Conservation (phyloP, 192 early-diverging fungal species). For the Chytriomyces confervae region DNA sequence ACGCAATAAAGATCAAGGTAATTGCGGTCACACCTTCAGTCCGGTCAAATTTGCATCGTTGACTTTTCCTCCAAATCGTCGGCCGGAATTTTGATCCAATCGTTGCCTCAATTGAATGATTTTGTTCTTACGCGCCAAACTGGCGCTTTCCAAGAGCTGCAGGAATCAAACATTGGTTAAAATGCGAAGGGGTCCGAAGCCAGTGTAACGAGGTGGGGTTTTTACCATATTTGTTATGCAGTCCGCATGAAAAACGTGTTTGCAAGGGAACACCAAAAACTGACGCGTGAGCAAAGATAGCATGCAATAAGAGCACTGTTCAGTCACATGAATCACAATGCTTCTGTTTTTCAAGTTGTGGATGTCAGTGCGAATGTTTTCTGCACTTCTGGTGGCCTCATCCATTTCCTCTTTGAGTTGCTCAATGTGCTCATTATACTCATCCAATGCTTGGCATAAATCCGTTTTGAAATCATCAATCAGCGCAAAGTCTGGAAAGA, state of each 20-base stretch:
- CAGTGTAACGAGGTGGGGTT: background rate
- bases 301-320: slow-evolving; percentile 80
- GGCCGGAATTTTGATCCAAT: slow-evolving; percentile 54
- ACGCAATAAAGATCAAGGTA: background rate
- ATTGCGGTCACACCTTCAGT: slow-evolving; percentile 2
- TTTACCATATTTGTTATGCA: slow-evolving; percentile 79
- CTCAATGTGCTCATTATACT: slow-evolving; percentile 91
- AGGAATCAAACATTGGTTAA: slow-evolving; percentile 19
- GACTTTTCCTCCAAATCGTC: slow-evolving; percentile 5
- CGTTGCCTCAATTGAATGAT: slow-evolving; percentile 67
- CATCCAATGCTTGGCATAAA: slow-evolving; percentile 86
- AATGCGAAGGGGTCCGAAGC: slow-evolving; percentile 20
- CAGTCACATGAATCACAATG: slow-evolving; percentile 68
- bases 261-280: slow-evolving; percentile 95
- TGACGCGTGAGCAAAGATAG: slow-evolving; percentile 81
- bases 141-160: slow-evolving; percentile 56
- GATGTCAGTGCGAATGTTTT: slow-evolving; percentile 92
- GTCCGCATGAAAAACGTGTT: slow-evolving; percentile 93
- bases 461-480: slow-evolving; percentile 99
- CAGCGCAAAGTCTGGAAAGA: slow-evolving; percentile 95
- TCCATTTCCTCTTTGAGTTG: slow-evolving; percentile 92
- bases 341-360: slow-evolving; percentile 81
- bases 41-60: slow-evolving; percentile 12
- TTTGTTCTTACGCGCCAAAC: slow-evolving; percentile 50
- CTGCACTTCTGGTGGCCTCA: slow-evolving; percentile 89